These are phyloP conservation scores for Metarhizium sp. DNA, from an alignment of 2,329 filamentous ascomycete species.

Conservation along the genomic window DNA sequence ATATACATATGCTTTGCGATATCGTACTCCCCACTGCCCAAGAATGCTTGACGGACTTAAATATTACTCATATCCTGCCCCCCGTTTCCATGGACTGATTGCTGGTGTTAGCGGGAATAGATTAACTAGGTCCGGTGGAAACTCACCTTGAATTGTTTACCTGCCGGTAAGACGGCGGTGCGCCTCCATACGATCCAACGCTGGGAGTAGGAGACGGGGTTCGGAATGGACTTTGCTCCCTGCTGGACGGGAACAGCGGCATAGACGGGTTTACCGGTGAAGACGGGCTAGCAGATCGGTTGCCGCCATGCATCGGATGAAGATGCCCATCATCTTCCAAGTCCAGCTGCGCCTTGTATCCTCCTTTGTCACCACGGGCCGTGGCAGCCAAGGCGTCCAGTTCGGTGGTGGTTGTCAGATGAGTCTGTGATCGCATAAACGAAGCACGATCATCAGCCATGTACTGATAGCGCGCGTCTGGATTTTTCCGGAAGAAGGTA, in stretches of 20 bases:
- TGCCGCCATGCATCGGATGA: slow-evolving; percentile 22
- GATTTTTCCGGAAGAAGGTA: slow-evolving; percentile 82
- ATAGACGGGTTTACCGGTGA: slow-evolving; percentile 33
- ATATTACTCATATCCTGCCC: slow-evolving; percentile 32
- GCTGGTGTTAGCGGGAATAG: slow-evolving; percentile 8
- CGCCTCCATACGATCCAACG: not conserved
- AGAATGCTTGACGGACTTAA: not conserved
- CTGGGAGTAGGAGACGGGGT: slow-evolving; percentile 26
- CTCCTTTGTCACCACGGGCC: slow-evolving; percentile 59
- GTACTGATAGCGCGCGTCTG: slow-evolving; percentile 84
- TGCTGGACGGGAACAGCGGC: slow-evolving; percentile 32
- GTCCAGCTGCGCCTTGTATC: slow-evolving; percentile 26
- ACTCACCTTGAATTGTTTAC: slow-evolving; percentile 32
- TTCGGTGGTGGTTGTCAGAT: slow-evolving; percentile 67
- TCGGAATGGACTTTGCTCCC: slow-evolving; percentile 27
- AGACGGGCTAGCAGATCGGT: slow-evolving; percentile 1
- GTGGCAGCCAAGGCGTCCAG: slow-evolving; percentile 85
- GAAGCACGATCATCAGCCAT: slow-evolving; percentile 93
- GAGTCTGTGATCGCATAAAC: slow-evolving; percentile 90
- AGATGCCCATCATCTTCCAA: slow-evolving; percentile 34
- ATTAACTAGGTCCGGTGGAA: not conserved
- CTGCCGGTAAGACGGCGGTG: slow-evolving; percentile 16
- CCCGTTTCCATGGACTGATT: slow-evolving; percentile 34
- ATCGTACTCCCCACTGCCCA: not conserved
- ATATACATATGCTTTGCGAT: not conserved